Base-by-base conservation (phyloP, 2,329 filamentous ascomycete species). In the Coniosporium uncinatum region DNA sequence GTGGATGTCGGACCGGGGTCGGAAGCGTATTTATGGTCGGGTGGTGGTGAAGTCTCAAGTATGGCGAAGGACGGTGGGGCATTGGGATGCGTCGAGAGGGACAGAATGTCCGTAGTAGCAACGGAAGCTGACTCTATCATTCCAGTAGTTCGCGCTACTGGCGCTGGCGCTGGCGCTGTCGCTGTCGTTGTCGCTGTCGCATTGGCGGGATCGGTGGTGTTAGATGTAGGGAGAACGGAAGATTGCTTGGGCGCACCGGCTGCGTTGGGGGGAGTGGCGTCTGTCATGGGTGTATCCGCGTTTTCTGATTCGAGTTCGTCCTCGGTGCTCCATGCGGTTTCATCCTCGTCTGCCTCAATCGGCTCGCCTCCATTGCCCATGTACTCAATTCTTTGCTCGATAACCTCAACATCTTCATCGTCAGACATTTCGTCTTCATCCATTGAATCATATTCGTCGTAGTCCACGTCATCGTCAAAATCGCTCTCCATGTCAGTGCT, bases 391-490 rank as follows among this genome's bases (percentile, higher is more conserved):
- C 27, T 11, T n/a, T n/a, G n/a, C n/a, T n/a, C n/a, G n/a, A 81
- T 14, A 75, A 79, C 67, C 67, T 81, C 55, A 81, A 82, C 51
- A n/a, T 8, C 24, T 8, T 29, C 24, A n/a, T 50, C 53, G 22
- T 61, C 57, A 35, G 55, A 57, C 34, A 58, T 55, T 2, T 55
- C 55, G 22, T 14, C 50, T 43, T 14, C 39, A 19, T 62, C 51
- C 5, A 55, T 59, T 16, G 53, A 48, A 20, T 49, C 53, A 29
- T 51, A 46, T 17, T 46, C 42, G 22, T 50, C 44, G 22, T 53
- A 52, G 17, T 29, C 43, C 18, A 14, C 44, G 46, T 38, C 47
- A 40, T 53, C 38, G 49, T 47, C 47, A 46, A 52, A 32, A 5
- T 57, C 54, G 8, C 55, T 52, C 38, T 63, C 60, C 54, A 67